These are phyloP conservation scores for Adansonia madagascariensis DNA, from an alignment of 441 rosid species.

Conservation along the genomic window DNA sequence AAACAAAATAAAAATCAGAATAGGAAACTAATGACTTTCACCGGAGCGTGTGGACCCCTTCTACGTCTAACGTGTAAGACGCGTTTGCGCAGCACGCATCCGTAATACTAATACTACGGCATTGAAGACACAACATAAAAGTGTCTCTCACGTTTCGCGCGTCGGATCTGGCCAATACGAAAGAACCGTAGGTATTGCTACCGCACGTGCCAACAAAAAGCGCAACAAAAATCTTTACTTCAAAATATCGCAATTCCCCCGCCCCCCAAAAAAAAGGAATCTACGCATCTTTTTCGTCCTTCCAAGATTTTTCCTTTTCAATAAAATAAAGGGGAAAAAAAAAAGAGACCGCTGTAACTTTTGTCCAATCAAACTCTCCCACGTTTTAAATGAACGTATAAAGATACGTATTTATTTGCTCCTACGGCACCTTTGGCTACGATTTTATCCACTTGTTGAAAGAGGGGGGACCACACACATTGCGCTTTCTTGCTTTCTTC, in stretches of 20 bases:
- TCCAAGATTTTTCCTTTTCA: background rate
- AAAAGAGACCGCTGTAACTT: background rate
- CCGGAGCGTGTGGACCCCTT: conserved; percentile 2
- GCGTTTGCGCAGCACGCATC: background rate
- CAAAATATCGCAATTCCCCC: background rate
- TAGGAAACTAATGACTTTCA: background rate
- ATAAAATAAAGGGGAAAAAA: background rate
- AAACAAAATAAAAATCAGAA: background rate
- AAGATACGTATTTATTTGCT: background rate
- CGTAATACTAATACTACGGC: too few species aligned
- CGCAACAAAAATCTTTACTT: background rate
- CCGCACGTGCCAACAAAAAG: background rate
- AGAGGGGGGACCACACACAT: conserved; percentile 18
- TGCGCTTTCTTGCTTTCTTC: conserved; percentile 37
- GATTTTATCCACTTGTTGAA: conserved; percentile 21
- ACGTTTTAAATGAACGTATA: background rate
- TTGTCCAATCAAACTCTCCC: background rate
- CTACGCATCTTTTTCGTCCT: too few species aligned
- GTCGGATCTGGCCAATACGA: background rate
- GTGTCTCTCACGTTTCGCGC: background rate
- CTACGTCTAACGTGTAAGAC: background rate
- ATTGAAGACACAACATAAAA: background rate
- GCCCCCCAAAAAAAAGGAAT: too few species aligned
- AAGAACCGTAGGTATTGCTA: background rate
- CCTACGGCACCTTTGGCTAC: background rate